Evolutionary conservation across 805 yeast species (phyloP).

Genomic region (Monosporozyma solicola): DNA sequence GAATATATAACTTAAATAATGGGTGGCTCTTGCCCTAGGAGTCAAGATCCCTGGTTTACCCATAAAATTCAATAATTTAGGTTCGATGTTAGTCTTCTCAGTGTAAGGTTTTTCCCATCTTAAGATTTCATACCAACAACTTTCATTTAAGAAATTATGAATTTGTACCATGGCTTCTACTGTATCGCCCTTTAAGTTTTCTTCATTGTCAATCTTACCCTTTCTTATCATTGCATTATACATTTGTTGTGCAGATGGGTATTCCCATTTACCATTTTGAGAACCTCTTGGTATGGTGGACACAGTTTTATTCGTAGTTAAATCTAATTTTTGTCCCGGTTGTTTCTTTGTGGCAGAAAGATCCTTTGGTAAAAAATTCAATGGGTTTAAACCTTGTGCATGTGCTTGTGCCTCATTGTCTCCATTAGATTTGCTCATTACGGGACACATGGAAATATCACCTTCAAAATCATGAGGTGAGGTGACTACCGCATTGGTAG

Average conservation of each 20-base stretch:
- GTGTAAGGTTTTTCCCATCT: slow-evolving; percentile 83
- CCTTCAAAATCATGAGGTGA: slow-evolving; percentile 30
- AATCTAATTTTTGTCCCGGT: slow-evolving; percentile 69
- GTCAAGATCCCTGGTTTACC: slow-evolving; percentile 85
- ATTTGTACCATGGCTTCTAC: slow-evolving; percentile 96
- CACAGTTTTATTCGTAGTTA: slow-evolving; percentile 76
- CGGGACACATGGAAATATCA: slow-evolving; percentile 34
- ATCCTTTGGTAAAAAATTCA: slow-evolving; percentile 80
- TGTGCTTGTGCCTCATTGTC: slow-evolving; percentile 10
- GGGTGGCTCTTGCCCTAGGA: slow-evolving; percentile 73
- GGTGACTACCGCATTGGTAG: neutral
- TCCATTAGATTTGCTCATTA: slow-evolving; percentile 22
- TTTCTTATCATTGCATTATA: slow-evolving; percentile 93
- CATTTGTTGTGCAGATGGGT: slow-evolving; percentile 99
- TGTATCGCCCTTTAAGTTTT: slow-evolving; percentile 87
- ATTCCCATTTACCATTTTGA: slow-evolving; percentile 85
- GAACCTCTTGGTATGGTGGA: slow-evolving; percentile 83
- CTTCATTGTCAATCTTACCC: slow-evolving; percentile 60
- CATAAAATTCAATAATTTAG: slow-evolving; percentile 75
- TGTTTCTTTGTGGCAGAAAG: slow-evolving; percentile 51
- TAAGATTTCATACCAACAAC: slow-evolving; percentile 92
- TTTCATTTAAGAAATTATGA: slow-evolving; percentile 92
- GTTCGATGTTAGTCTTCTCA: slow-evolving; percentile 43
- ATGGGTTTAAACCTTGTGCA: slow-evolving; percentile 48
- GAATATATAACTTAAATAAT: slow-evolving; percentile 55